Evolutionary conservation across 164 flowering plant genomes (phyloP).

Genomic region (Santalum album): DNA sequence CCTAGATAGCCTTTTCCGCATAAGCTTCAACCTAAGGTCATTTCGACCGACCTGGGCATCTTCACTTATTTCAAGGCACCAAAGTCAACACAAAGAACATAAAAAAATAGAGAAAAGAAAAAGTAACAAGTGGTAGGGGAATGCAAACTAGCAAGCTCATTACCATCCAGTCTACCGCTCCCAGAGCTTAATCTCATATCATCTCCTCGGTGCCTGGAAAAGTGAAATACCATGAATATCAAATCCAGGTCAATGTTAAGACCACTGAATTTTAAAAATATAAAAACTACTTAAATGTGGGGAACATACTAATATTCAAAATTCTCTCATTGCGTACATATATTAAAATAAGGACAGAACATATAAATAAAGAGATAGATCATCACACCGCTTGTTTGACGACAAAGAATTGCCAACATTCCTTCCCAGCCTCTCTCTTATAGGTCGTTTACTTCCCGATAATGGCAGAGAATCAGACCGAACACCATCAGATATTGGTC

Average conservation of each 20-base stretch:
- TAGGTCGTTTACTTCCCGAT: slow-evolving; percentile 27
- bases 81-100: slow-evolving; percentile 3
- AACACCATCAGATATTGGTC: slow-evolving; percentile 5
- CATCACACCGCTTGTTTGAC: slow-evolving; percentile 15
- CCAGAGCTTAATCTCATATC: too few species aligned
- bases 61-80: slow-evolving; percentile 5
- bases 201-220: slow-evolving; percentile 17
- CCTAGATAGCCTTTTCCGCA: slow-evolving; percentile 22
- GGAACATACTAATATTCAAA: too few species aligned
- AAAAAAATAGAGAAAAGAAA: not conserved
- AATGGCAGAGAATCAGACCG: slow-evolving; percentile 2
- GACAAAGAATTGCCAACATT: slow-evolving; percentile 13
- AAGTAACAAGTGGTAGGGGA: too few species aligned
- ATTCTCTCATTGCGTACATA: too few species aligned
- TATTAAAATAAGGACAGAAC: too few species aligned
- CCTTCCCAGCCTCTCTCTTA: too few species aligned
- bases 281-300: too few species aligned
- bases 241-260: not conserved
- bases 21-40: slow-evolving; percentile 35
- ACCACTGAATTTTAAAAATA: too few species aligned
- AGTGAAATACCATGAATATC: not conserved
- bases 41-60: slow-evolving; percentile 15
- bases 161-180: slow-evolving; percentile 7
- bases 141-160: not conserved
- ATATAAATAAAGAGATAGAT: not conserved